A percentile compares a stretch with the other conserved stretches of the same genome.
These are phyloP conservation scores for Ogataea populi-albae DNA, from an alignment of 805 yeast genomes.

Conservation along the genomic window DNA sequence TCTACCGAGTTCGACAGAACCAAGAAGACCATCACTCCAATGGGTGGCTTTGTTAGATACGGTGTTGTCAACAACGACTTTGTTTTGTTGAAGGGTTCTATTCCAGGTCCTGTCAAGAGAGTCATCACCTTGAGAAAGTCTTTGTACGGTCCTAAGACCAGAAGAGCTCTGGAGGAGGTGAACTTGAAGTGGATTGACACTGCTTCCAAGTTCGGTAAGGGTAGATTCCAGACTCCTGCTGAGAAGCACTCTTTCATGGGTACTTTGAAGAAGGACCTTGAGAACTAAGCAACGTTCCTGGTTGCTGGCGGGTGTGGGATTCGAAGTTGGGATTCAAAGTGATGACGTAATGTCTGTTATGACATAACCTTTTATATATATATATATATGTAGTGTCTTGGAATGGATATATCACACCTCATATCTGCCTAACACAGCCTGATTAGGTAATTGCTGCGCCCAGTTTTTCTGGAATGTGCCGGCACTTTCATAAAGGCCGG, in stretches of 20 bases:
- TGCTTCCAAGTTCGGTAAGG: slow-evolving; percentile 99
- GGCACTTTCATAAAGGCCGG: too few species aligned
- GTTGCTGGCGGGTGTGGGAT: too few species aligned
- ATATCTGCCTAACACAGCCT: too few species aligned
- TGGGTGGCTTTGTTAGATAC: slow-evolving; percentile 99
- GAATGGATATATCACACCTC: too few species aligned
- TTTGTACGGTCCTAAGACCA: slow-evolving; percentile 94
- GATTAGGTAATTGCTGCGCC: too few species aligned
- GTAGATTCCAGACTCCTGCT: slow-evolving; percentile 99
- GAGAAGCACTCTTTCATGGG: slow-evolving; percentile 99
- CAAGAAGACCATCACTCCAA: slow-evolving; percentile 98
- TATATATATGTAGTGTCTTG: too few species aligned
- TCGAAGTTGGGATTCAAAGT: too few species aligned
- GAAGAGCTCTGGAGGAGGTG: slow-evolving; percentile 96
- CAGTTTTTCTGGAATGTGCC: too few species aligned
- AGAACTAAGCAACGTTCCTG: slow-evolving; percentile 18
- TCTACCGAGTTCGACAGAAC: slow-evolving; percentile 99
- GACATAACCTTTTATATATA: too few species aligned
- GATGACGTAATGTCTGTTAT: too few species aligned
- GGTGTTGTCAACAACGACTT: slow-evolving; percentile 98
- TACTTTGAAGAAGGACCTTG: slow-evolving; percentile 97
- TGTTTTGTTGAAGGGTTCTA: slow-evolving; percentile 96
- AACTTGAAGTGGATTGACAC: slow-evolving; percentile 99
- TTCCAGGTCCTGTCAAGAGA: slow-evolving; percentile 99
- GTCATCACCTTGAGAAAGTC: slow-evolving; percentile 98